A percentile compares a stretch with the other conserved stretches of the same genome.
Evolutionary conservation across 208 protist species (phyloP).

Genomic region (Trypanosoma cruzi): DNA sequence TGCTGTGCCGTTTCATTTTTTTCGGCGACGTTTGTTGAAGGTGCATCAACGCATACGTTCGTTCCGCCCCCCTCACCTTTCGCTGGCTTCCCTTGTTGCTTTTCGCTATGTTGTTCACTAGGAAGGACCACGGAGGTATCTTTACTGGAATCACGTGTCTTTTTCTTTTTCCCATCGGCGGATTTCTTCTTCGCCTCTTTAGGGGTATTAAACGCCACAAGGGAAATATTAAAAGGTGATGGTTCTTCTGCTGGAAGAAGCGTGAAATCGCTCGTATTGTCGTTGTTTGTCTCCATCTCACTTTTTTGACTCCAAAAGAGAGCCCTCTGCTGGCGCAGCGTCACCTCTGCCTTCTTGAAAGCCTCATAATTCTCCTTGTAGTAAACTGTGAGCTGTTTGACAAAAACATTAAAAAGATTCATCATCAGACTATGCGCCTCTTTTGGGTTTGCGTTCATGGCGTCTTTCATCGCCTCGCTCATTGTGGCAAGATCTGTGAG

Average conservation of each 20-base stretch:
- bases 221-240: neutral
- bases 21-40: neutral
- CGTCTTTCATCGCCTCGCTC: constrained; percentile 65
- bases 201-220: neutral
- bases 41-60: neutral
- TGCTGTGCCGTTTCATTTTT: neutral
- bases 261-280: neutral
- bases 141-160: neutral
- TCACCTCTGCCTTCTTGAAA: constrained; percentile 8
- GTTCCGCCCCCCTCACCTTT: neutral
- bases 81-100: constrained; percentile 22
- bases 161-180: constrained; percentile 9
- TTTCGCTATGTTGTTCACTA: neutral
- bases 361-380: constrained; percentile 26
- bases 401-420: constrained; percentile 70
- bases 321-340: constrained; percentile 1
- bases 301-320: neutral
- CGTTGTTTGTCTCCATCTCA: neutral
- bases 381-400: constrained; percentile 33
- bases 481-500: constrained; percentile 61
- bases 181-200: neutral
- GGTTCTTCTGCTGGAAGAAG: neutral
- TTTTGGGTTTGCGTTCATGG: constrained; percentile 54
- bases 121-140: neutral
- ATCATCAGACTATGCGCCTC: constrained; percentile 49